Evolutionary conservation across 164 flowering plant genomes (phyloP).

Genomic region (Umbilicus rupestris): DNA sequence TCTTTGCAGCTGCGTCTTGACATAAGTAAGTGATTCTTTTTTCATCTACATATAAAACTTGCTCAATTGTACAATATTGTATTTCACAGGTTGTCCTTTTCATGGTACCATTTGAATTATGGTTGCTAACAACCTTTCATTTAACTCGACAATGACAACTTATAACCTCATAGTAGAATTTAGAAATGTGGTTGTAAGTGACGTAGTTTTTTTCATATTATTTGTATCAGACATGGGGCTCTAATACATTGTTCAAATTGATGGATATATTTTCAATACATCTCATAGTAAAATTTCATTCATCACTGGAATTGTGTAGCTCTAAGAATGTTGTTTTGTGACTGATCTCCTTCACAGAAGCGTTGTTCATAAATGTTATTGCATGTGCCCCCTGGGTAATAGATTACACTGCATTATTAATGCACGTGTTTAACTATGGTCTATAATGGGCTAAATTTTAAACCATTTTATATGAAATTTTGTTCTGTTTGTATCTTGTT

Average conservation of each 20-base stretch:
- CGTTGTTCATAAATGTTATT: background rate
- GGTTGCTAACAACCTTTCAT: too few relatives aligned
- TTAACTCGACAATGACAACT: too few relatives aligned
- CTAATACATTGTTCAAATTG: too few relatives aligned
- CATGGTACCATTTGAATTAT: too few relatives aligned
- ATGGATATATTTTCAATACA: too few relatives aligned
- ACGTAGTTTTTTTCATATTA: too few relatives aligned
- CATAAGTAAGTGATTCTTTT: constrained; percentile 48
- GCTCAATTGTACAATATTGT: background rate
- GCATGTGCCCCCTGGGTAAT: background rate
- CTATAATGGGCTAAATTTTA: background rate
- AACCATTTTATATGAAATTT: background rate
- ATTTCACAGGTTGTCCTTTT: too few relatives aligned
- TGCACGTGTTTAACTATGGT: background rate
- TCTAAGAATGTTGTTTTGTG: background rate
- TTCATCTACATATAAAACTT: background rate
- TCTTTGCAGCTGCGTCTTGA: constrained; percentile 90
- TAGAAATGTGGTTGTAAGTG: too few relatives aligned
- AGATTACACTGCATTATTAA: too few relatives aligned
- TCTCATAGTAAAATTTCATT: too few relatives aligned
- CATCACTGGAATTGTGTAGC: background rate
- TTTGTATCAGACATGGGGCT: too few relatives aligned
- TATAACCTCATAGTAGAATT: too few relatives aligned
- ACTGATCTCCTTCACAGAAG: background rate
- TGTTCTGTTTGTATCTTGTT: background rate